Evolutionary conservation across 164 flowering plant species (phyloP).

Genomic region (Kalanchoe fedtschenkoi): DNA sequence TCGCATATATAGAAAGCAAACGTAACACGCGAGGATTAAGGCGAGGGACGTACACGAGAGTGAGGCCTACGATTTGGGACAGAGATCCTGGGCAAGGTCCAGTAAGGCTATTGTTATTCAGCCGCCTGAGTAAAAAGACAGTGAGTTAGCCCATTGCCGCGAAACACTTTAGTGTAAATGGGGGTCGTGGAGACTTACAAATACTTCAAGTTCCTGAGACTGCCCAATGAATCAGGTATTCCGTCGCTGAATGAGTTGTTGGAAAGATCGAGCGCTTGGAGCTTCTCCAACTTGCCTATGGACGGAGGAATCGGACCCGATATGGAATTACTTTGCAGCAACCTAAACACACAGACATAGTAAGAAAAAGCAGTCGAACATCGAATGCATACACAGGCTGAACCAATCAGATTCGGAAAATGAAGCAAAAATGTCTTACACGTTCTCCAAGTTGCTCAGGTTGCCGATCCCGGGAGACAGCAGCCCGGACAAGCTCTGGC

Average conservation of each 20-base stretch:
- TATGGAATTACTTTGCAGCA: constrained; percentile 84
- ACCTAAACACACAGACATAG: constrained; percentile 25
- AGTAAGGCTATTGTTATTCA: constrained; percentile 85
- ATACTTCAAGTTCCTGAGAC: constrained; percentile 64
- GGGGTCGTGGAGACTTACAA: constrained; percentile 42
- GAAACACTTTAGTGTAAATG: background rate
- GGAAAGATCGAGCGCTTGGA: constrained; percentile 85
- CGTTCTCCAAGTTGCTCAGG: constrained; percentile 65
- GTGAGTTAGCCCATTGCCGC: background rate
- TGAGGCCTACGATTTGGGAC: constrained; percentile 54
- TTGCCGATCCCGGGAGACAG: constrained; percentile 74
- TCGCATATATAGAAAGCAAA: background rate
- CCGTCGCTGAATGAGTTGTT: constrained; percentile 56
- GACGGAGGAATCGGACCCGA: constrained; percentile 70
- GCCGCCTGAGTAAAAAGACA: constrained; percentile 41
- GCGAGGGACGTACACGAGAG: constrained; percentile 61
- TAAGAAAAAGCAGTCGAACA: background rate
- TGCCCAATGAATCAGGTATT: constrained; percentile 71
- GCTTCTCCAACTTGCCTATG: constrained; percentile 71
- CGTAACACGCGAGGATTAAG: background rate
- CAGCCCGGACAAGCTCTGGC: constrained; percentile 74
- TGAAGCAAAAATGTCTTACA: constrained; percentile 42
- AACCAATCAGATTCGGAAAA: background rate
- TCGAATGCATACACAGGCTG: background rate
- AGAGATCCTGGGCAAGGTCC: constrained; percentile 70